A percentile compares a stretch with the other conserved stretches of the same genome.
These are phyloP conservation scores for Colletotrichum noveboracense DNA, from an alignment of 2,329 filamentous ascomycete species.

Conservation along the genomic window DNA sequence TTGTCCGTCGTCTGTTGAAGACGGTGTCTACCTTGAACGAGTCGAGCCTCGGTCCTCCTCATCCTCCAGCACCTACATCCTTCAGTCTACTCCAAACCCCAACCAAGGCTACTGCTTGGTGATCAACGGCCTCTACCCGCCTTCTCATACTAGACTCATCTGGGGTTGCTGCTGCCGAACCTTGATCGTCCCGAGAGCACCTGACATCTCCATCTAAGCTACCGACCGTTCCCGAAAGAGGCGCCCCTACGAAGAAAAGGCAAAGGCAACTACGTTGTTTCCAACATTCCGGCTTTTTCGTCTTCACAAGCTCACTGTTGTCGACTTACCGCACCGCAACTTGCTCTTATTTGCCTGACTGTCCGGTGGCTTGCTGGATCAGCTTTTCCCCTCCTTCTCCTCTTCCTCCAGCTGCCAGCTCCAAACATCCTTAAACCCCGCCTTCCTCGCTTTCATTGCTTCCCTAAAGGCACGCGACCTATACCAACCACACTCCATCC, in stretches of 20 bases:
- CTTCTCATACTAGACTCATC: neutral
- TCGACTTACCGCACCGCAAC: neutral
- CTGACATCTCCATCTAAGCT: conserved; percentile 7
- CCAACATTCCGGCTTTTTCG: neutral
- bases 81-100: neutral
- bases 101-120: neutral
- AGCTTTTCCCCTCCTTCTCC: neutral
- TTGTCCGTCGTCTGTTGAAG: neutral
- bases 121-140: conserved; percentile 7
- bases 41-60: neutral
- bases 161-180: neutral
- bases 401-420: neutral
- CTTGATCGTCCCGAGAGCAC: conserved; percentile 7
- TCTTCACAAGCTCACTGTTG: conserved; percentile 1
- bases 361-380: neutral
- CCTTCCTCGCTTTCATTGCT: neutral
- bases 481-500: neutral
- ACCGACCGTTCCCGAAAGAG: conserved; percentile 3
- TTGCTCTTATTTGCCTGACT: neutral
- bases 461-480: neutral
- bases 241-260: neutral
- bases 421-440: neutral
- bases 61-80: neutral
- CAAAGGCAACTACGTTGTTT: neutral
- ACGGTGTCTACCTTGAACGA: neutral